Percentiles rank a stretch among this genome's conserved stretches.
Evolutionary conservation across 2,329 filamentous ascomycete species (phyloP).

Genomic region (Arthrobotrys sinensis): DNA sequence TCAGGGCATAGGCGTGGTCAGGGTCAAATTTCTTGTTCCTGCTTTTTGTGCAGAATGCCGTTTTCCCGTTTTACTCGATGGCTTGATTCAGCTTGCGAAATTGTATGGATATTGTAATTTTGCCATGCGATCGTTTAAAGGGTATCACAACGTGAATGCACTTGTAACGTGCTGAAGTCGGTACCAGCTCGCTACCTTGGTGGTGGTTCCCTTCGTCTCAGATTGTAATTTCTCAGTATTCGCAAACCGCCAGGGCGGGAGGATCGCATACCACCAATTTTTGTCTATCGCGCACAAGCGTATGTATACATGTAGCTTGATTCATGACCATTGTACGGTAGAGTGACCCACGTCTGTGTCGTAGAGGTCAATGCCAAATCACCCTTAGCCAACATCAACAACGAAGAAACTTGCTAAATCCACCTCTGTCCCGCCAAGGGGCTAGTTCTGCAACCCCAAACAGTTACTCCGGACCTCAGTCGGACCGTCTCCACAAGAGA

Average conservation of each 20-base stretch:
- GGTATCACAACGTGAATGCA: slow-evolving; percentile 39
- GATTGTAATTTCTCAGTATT: slow-evolving; percentile 13
- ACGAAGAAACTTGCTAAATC: slow-evolving; percentile 34
- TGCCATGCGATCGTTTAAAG: slow-evolving; percentile 49
- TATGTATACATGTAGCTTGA: neutral
- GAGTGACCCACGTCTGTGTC: slow-evolving; percentile 32
- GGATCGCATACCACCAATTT: neutral
- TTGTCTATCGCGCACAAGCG: neutral
- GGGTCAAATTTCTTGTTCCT: slow-evolving; percentile 46
- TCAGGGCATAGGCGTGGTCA: slow-evolving; percentile 48
- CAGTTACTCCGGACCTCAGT: slow-evolving; percentile 59
- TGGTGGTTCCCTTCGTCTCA: slow-evolving; percentile 20
- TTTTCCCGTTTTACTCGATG: slow-evolving; percentile 46
- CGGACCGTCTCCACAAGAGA: slow-evolving; percentile 56
- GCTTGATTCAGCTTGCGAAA: slow-evolving; percentile 41
- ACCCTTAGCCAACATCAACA: slow-evolving; percentile 19
- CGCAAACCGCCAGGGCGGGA: slow-evolving; percentile 1
- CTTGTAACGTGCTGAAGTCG: slow-evolving; percentile 52
- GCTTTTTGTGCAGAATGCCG: slow-evolving; percentile 47
- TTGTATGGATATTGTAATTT: slow-evolving; percentile 52
- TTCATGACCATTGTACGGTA: neutral
- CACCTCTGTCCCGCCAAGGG: slow-evolving; percentile 38
- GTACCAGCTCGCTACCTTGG: slow-evolving; percentile 39
- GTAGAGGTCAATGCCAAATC: slow-evolving; percentile 37
- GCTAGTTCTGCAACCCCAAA: slow-evolving; percentile 39